Conservation (phyloP, 352 stramenopile species). For the Globisporangium polare region DNA sequence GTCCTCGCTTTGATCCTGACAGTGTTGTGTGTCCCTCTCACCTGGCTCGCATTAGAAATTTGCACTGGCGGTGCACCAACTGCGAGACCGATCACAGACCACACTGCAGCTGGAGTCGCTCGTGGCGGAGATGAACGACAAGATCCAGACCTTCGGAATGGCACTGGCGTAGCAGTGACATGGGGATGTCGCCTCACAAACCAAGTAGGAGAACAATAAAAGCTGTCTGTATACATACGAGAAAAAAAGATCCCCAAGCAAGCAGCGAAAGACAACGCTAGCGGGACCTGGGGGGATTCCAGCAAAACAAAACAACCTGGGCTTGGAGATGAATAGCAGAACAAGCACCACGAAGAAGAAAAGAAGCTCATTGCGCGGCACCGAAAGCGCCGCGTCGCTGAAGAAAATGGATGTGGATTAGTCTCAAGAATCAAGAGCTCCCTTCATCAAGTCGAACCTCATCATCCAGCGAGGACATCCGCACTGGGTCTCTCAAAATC, state of each 20-base stretch:
- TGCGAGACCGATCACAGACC: slow-evolving; percentile 59
- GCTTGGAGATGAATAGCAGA: too few species aligned
- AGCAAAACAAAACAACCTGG: too few species aligned
- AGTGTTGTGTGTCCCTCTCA: background rate
- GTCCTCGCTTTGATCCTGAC: background rate
- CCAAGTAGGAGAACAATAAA: slow-evolving; percentile 2
- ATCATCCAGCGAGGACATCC: too few species aligned
- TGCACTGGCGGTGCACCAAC: slow-evolving; percentile 41
- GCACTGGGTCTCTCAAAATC: background rate
- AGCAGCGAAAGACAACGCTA: background rate
- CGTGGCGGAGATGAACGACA: slow-evolving; percentile 65
- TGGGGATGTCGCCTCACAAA: background rate
- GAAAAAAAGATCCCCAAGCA: slow-evolving; percentile 12
- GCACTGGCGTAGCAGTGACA: slow-evolving; percentile 33
- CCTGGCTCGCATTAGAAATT: slow-evolving; percentile 24
- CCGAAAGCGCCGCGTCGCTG: too few species aligned
- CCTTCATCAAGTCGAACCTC: too few species aligned
- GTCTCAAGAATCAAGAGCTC: background rate
- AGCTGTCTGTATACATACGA: slow-evolving; percentile 5
- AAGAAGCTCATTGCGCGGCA: too few species aligned
- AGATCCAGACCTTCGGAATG: slow-evolving; percentile 58
- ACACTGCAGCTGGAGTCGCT: slow-evolving; percentile 56
- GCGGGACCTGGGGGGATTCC: background rate
- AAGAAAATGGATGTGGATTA: slow-evolving; percentile 3
- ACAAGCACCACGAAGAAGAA: too few species aligned